Evolutionary conservation across 345 rosid species (phyloP), one percentile per base, ranked within the genome.

Genomic region (Luvunga scandens): DNA sequence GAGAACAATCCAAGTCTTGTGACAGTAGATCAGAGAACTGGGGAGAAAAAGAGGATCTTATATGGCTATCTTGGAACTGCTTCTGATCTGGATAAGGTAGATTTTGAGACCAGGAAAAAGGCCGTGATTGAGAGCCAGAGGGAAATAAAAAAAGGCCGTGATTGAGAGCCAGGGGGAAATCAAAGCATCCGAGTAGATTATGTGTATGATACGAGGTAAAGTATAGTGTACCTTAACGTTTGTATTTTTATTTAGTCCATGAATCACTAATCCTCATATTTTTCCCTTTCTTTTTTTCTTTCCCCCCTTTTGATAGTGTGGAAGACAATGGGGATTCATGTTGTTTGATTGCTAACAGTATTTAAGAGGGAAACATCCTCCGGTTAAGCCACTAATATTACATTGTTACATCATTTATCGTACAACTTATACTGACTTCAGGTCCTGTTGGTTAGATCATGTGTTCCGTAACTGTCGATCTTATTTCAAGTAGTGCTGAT

Each of bases 31-130:
- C 87, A 79, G 73, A 88, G 90, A 73, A 90, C 81, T 9, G 93
- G 94, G 68, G 99, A 91, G 82, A 90, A 87, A 83, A 87, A 75
- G 80, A 94, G 94, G 85, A 81, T 91, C 82, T 86, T 94, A 38
- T 97, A 93, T 71, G 98, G 98, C 18, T 91, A 91, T 81, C 93
- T 97, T 24, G 98, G 88, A 68, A 89, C 90, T 13, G 91, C 87
- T 75, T 77, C 84, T 65, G 98, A 97, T 87, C 85, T 97, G 75
- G 89, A 84, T 74, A 90, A 89, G 86, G 78, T 97, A 77, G 98
- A 97, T 86, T 80, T 85, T 61, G 99, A 94, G 67, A 90, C 94
- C 24, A 88, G 89, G 88, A 97, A 87, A 90, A 94, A 86, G 83
- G 89, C 87, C 68, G 75, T 84, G 63, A 83, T 97, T 53, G 97